Conservation (phyloP, 2,329 filamentous ascomycete genomes). For the Colletotrichum sp. region DNA sequence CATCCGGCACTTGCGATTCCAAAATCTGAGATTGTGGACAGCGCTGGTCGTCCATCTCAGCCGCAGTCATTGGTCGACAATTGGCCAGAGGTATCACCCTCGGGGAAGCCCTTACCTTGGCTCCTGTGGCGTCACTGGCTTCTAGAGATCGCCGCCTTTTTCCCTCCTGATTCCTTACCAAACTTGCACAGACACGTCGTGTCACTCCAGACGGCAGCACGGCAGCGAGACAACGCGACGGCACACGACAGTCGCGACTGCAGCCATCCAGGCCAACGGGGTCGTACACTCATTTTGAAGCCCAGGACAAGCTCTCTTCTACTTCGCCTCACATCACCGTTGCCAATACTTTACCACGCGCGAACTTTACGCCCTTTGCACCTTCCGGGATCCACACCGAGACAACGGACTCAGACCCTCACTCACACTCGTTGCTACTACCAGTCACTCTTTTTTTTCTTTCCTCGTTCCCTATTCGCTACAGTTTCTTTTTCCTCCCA, state of each 20-base stretch:
- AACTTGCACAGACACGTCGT: constrained; percentile 4
- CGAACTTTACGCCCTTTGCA: background rate
- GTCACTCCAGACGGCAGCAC: constrained; percentile 3
- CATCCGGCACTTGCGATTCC: background rate
- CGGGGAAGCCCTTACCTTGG: background rate
- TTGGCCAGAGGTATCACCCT: background rate
- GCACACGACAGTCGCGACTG: background rate
- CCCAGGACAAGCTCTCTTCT: background rate
- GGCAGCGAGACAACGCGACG: background rate
- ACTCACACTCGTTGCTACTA: background rate
- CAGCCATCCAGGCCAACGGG: background rate
- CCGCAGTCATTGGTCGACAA: background rate
- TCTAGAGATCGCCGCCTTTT: background rate
- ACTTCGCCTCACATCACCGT: background rate
- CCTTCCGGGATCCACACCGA: background rate
- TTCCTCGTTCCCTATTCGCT: background rate
- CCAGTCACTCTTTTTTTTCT: background rate
- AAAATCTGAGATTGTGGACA: constrained; percentile 7
- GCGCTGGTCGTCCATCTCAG: constrained; percentile 13
- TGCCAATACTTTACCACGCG: background rate
- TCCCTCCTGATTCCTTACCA: constrained; percentile 4
- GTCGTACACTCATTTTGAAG: background rate
- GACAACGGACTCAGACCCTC: background rate
- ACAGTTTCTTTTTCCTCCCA: background rate
- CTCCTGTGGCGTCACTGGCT: constrained; percentile 12